Evolutionary conservation across 208 protist species (phyloP), one percentile per base, ranked within the genome.

Genomic region (Leishmania braziliensis): DNA sequence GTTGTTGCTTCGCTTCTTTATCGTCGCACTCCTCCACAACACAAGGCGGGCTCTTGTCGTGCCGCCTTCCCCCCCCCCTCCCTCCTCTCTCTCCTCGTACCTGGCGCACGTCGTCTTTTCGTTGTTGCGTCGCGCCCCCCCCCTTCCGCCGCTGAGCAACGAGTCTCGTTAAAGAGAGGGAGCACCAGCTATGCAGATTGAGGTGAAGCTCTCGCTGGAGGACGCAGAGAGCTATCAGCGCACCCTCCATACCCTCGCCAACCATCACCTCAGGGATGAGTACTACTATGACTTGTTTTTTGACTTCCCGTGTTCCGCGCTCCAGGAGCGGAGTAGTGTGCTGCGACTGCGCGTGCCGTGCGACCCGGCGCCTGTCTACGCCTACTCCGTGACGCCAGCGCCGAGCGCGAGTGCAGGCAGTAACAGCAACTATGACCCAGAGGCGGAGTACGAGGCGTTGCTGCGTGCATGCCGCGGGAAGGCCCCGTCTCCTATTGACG

Each of bases 211-310:
- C n/a, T 80, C 84, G 48, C 86, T 97, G 33, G 77, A 87, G n/a
- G 81, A 81, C 46, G 60, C 62, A 9, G 79, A 74, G 0, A 85
- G 92, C 75, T 92, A 90, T 63, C 68, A 86, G n/a, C 80, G 75
- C 5, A 54, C 93, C 16, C 68, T 73, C 16, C 66, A 84, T 18
- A 78, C 80, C 5, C 82, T 93, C 4, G 75, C 78, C 2, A 76
- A 78, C 6, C 78, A 78, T 36, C 86, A 84, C 60, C 3, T 92
- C 26, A 71, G 77, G 48, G 89, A 93, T 56, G 84, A 93, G 71
- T 86, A 75, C 66, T 92, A 95, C 77, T 86, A 73, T 51, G 92
- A 95, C 79, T 90, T 88, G 62, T 97, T 95, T 76, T 97, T 95
- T 78, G 93, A 97, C 78, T 95, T 91, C 60, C 73, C 80, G 18